These are phyloP conservation scores for Talinum fruticosum DNA, from an alignment of 148 eudicot species.

Conservation along the genomic window DNA sequence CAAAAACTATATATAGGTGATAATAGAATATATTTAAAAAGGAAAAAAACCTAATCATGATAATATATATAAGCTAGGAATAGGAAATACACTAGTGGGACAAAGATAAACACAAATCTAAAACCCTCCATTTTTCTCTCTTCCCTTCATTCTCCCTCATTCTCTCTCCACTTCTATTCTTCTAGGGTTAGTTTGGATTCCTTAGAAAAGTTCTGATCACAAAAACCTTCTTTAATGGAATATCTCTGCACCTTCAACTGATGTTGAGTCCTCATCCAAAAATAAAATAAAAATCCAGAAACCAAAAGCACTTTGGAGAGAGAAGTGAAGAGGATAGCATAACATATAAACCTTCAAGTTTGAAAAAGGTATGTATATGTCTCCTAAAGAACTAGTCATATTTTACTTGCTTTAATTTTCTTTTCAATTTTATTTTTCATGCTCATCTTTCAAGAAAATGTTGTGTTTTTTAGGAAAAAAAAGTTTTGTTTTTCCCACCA, in stretches of 20 bases:
- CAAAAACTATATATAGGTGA: neutral
- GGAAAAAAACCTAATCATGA: neutral
- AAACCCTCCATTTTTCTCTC: conserved; percentile 4
- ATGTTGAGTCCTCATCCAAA: neutral
- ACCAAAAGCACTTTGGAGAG: neutral
- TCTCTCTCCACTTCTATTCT: neutral
- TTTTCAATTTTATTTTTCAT: neutral
- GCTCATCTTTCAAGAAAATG: conserved; percentile 14
- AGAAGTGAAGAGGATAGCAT: no score
- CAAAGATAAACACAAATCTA: conserved; percentile 2
- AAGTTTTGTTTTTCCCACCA: neutral
- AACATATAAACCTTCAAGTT: conserved; percentile 1
- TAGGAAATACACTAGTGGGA: conserved; percentile 13
- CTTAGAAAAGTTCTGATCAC: conserved; percentile 18
- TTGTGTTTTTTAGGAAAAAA: neutral
- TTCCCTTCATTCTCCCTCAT: neutral
- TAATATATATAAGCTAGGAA: neutral
- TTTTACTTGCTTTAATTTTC: neutral
- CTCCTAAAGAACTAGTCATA: conserved; percentile 6
- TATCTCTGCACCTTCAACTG: neutral
- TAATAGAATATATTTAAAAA: conserved; percentile 16
- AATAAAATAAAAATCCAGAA: neutral
- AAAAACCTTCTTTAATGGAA: conserved; percentile 13
- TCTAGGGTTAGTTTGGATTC: conserved; percentile 18
- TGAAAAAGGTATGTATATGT: conserved; percentile 9